Evolutionary conservation across 345 rosid genomes (phyloP).

Genomic region (Viola odorata): DNA sequence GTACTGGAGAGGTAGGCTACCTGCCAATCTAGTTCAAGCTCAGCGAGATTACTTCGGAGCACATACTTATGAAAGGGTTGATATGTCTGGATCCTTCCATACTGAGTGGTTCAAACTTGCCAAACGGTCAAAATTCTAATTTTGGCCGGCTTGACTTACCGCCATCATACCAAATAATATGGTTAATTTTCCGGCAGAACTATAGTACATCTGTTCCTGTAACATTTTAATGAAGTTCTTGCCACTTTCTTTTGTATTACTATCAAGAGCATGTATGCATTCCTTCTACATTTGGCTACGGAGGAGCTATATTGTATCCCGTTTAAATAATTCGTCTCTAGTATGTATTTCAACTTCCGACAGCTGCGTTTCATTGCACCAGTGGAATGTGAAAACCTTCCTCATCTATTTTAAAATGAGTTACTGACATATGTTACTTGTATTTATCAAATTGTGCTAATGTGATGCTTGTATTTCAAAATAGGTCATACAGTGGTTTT

Average conservation of each 20-base stretch:
- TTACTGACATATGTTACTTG: no score
- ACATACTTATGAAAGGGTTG: conserved; percentile 26
- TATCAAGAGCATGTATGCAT: no score
- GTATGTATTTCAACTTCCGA: neutral
- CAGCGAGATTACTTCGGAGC: conserved; percentile 32
- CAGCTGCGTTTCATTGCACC: no score
- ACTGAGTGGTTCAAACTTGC: conserved; percentile 33
- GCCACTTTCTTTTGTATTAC: no score
- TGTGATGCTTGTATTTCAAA: no score
- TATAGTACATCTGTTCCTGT: no score
- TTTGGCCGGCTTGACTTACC: neutral
- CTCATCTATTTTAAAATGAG: no score
- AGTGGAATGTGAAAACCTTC: no score
- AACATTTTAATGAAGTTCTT: no score
- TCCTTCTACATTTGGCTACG: neutral
- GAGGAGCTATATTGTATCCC: neutral
- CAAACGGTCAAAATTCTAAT: conserved; percentile 17
- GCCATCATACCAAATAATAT: conserved; percentile 14
- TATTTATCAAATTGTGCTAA: no score
- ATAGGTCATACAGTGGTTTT: no score
- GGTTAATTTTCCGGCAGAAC: conserved; percentile 8
- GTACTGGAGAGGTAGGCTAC: conserved; percentile 28
- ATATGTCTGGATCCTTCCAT: conserved; percentile 25
- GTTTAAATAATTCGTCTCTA: neutral
- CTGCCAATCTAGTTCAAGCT: conserved; percentile 28